Percentiles rank a stretch among this genome's conserved stretches.
Evolutionary conservation across 257 asterid species (phyloP).

Genomic region (Nicotiana undulata): DNA sequence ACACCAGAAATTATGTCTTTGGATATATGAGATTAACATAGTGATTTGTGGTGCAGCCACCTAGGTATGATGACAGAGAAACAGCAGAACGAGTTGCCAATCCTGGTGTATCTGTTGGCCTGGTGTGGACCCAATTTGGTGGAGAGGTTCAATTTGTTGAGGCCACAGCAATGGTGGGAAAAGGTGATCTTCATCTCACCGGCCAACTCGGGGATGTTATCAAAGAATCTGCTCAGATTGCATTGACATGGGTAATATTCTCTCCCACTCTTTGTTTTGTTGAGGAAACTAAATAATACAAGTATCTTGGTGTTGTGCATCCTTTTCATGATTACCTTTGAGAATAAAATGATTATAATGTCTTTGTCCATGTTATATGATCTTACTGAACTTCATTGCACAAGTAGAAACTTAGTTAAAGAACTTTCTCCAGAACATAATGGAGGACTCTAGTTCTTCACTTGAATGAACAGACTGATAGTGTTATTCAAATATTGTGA

Average conservation of each 20-base stretch:
- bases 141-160: conserved; percentile 99
- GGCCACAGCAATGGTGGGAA: conserved; percentile 89
- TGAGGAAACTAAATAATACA: neutral
- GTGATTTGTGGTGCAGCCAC: conserved; percentile 52
- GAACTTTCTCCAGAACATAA: neutral
- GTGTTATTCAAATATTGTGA: neutral
- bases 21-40: conserved; percentile 7
- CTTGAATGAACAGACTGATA: neutral
- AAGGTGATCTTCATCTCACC: conserved; percentile 94
- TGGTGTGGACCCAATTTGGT: conserved; percentile 92
- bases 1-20: neutral
- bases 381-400: neutral
- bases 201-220: conserved; percentile 98
- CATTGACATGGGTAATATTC: conserved; percentile 85
- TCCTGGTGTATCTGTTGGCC: conserved; percentile 94
- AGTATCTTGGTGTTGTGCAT: neutral
- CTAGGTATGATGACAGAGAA: conserved; percentile 84
- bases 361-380: neutral
- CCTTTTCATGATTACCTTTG: neutral
- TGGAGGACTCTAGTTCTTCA: neutral
- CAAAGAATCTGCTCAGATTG: conserved; percentile 98
- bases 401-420: neutral
- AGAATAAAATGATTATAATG: neutral
- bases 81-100: conserved; percentile 81
- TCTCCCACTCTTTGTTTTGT: neutral